These are phyloP conservation scores for Panus rudis DNA, from an alignment of 768 basidiomycete species.

Conservation along the genomic window DNA sequence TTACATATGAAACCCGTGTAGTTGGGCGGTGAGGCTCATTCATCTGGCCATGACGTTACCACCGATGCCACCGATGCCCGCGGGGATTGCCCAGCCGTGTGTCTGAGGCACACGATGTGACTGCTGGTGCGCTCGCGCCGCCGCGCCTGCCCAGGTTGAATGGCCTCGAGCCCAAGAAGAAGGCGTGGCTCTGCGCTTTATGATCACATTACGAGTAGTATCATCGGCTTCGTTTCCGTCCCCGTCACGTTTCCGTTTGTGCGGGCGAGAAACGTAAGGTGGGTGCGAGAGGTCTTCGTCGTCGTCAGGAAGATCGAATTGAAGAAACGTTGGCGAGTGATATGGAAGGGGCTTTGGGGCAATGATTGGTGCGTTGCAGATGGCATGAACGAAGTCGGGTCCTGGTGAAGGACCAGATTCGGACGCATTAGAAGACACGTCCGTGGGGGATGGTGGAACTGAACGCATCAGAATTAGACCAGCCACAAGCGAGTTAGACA, in stretches of 20 bases:
- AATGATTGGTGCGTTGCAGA: slow-evolving; percentile 62
- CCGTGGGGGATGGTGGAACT: slow-evolving; percentile 39
- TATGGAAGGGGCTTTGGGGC: slow-evolving; percentile 65
- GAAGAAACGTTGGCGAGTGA: slow-evolving; percentile 62
- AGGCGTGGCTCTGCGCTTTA: slow-evolving; percentile 1
- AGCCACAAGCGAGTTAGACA: too few relatives aligned
- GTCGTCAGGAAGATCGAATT: slow-evolving; percentile 57
- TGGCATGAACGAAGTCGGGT: slow-evolving; percentile 35
- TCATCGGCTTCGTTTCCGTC: slow-evolving; percentile 8
- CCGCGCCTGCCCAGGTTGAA: too few relatives aligned
- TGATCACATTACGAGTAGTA: not conserved
- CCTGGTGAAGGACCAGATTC: slow-evolving; percentile 21
- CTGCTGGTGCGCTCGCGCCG: too few relatives aligned
- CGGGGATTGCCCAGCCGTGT: too few relatives aligned
- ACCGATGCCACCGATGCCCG: too few relatives aligned
- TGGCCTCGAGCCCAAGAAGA: too few relatives aligned
- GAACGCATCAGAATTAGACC: slow-evolving; percentile 5
- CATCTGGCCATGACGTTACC: too few relatives aligned
- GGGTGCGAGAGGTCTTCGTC: slow-evolving; percentile 67
- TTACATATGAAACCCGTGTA: too few relatives aligned
- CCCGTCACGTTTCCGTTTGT: slow-evolving; percentile 47
- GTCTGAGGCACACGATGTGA: too few relatives aligned
- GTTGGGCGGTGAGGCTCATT: too few relatives aligned
- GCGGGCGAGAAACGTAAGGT: slow-evolving; percentile 50
- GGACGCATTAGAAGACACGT: slow-evolving; percentile 20